Evolutionary conservation across 305 asterid species (phyloP), one percentile per base, ranked within the genome.

Genomic region (Vinca major): DNA sequence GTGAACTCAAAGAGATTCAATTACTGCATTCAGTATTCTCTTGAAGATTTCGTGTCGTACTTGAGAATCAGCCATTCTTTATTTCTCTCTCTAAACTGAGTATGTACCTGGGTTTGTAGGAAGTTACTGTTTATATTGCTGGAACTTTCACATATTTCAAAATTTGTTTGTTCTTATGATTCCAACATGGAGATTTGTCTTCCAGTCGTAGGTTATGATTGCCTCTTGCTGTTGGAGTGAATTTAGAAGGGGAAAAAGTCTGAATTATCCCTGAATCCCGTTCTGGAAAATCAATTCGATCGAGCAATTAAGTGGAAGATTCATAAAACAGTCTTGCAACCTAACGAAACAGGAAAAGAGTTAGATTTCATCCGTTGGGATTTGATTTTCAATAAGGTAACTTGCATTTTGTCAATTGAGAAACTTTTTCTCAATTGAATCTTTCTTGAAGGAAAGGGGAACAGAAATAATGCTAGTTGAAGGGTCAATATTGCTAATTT

Each of bases 1-100:
- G 90, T 84, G 96, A 89, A 71, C 77, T 69, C 62, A 44, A 64
- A 63, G 80, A 68, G 70, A 80, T 84, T 82, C 75, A 79, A 76
- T 82, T 83, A 79, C 62, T n/a, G n/a, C n/a, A n/a, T n/a, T n/a
- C n/a, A n/a, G n/a, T n/a, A n/a, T n/a, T n/a, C n/a, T n/a, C n/a
- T n/a, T n/a, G n/a, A n/a, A n/a, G n/a, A n/a, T n/a, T 79, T 74
- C 36, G 66, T 75, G 72, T 74, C n/a, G 62, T 72, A 48, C 68
- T 63, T 9, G 20, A 6, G 61, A 69, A 58, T 33, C 17, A 69
- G 51, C 60, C 45, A 41, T 61, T 50, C 1, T 45, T 48, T 63
- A 68, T 47, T 3, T 13, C 61, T 53, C 55, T 61, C 57, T 41
- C 70, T 62, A 43, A 6, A 26, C 52, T 16, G 20, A 53, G 0